Evolutionary conservation across 2,329 filamentous ascomycete genomes (phyloP).

Genomic region (Tolypocladium sp.): DNA sequence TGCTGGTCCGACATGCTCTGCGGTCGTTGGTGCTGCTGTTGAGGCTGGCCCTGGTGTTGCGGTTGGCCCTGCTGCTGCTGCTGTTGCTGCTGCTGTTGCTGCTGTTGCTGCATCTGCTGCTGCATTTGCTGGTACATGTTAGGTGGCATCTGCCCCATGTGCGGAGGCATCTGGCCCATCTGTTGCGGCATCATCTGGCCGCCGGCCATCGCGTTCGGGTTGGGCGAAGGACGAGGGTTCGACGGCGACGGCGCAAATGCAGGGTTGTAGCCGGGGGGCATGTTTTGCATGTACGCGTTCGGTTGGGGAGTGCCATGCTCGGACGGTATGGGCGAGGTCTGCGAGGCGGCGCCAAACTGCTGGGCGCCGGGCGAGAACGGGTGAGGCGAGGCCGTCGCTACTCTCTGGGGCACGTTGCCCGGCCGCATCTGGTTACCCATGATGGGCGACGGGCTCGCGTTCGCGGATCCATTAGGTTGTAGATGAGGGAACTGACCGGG

Average conservation of each 20-base stretch:
- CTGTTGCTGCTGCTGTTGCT: slow-evolving; percentile 38
- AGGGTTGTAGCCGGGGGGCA: slow-evolving; percentile 48
- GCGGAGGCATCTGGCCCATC: slow-evolving; percentile 35
- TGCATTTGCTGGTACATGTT: slow-evolving; percentile 28
- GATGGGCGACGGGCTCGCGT: slow-evolving; percentile 86
- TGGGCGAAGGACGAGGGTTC: slow-evolving; percentile 45
- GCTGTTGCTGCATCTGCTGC: slow-evolving; percentile 36
- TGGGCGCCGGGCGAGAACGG: slow-evolving; percentile 73
- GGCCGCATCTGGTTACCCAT: slow-evolving; percentile 73
- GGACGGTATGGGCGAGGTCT: slow-evolving; percentile 67
- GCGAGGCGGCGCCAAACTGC: slow-evolving; percentile 53
- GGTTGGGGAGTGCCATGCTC: slow-evolving; percentile 72
- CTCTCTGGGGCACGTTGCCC: slow-evolving; percentile 64
- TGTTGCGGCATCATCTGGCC: slow-evolving; percentile 47
- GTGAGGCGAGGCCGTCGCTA: slow-evolving; percentile 87
- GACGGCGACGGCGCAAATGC: slow-evolving; percentile 49
- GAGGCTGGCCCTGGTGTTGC: slow-evolving; percentile 31
- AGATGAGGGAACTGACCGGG: slow-evolving; percentile 72
- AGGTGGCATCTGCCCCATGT: slow-evolving; percentile 40
- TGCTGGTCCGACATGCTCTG: slow-evolving; percentile 52
- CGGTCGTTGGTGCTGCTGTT: slow-evolving; percentile 31
- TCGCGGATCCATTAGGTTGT: slow-evolving; percentile 68
- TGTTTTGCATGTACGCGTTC: slow-evolving; percentile 56
- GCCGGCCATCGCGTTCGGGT: slow-evolving; percentile 40
- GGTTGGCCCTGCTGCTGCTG: slow-evolving; percentile 26